phyloP scores from a whole-genome alignment of 177 flowering plant species.

The Tripterygium wilfordii region DNA sequence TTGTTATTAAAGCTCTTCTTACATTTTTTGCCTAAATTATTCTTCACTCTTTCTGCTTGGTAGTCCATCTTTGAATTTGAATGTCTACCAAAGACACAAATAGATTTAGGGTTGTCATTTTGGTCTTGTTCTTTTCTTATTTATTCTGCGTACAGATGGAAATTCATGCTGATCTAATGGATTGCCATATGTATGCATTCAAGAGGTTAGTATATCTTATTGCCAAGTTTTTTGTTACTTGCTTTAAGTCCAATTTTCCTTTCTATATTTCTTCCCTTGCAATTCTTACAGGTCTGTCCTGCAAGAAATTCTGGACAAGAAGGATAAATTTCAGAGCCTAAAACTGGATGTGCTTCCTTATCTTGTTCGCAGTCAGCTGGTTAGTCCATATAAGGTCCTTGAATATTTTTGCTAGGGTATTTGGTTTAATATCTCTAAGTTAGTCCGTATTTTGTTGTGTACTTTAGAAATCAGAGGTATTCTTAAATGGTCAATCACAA shows the following conservation, averaged over 20 bases:
- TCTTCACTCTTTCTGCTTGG: no score
- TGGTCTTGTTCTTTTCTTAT: slow-evolving; percentile 7
- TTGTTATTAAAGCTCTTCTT: no score
- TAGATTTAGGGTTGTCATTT: not conserved
- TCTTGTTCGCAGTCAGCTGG: slow-evolving; percentile 92
- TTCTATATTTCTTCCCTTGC: slow-evolving; percentile 1
- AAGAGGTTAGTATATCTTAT: slow-evolving; percentile 57
- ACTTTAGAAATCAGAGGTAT: slow-evolving; percentile 60
- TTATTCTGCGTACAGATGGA: slow-evolving; percentile 58
- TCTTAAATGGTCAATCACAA: slow-evolving; percentile 33
- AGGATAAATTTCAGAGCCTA: slow-evolving; percentile 65
- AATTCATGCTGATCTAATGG: slow-evolving; percentile 90
- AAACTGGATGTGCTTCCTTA: slow-evolving; percentile 85
- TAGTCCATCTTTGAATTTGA: no score
- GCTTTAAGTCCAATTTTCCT: not conserved
- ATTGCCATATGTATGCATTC: slow-evolving; percentile 94
- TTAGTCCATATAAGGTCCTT: slow-evolving; percentile 44
- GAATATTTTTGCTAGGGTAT: not conserved
- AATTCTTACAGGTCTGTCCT: slow-evolving; percentile 55
- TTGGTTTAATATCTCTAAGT: not conserved
- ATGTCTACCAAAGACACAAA: no score
- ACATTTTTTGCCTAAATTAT: no score
- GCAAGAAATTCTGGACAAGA: slow-evolving; percentile 67
- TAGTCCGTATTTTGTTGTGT: not conserved
- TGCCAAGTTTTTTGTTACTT: not conserved